These are phyloP conservation scores for Nissolia schottii DNA, from an alignment of 306 rosid species.

Conservation along the genomic window DNA sequence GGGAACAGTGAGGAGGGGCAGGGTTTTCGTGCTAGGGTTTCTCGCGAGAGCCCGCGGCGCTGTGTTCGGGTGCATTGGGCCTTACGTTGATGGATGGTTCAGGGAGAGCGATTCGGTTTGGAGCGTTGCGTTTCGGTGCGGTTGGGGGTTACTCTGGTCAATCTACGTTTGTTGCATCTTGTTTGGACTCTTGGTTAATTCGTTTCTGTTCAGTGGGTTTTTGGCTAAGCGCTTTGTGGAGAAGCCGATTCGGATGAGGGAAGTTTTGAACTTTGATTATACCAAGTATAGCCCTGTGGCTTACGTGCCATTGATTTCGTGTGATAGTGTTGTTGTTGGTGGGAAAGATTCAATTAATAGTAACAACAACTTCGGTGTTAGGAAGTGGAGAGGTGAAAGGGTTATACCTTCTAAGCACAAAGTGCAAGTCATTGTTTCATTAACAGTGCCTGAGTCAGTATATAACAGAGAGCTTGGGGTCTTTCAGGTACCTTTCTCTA, in stretches of 20 bases:
- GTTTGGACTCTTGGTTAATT: conserved; percentile 44
- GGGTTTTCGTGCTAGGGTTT: conserved; percentile 21
- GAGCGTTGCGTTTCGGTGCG: conserved; percentile 50
- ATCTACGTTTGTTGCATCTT: conserved; percentile 50
- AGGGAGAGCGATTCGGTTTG: conserved; percentile 42
- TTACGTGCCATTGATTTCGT: conserved; percentile 46
- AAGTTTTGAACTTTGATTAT: conserved; percentile 66
- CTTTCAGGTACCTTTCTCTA: conserved; percentile 55
- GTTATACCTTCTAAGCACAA: conserved; percentile 49
- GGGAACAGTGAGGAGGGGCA: conserved; percentile 36
- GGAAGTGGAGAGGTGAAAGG: conserved; percentile 26
- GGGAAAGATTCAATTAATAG: conserved; percentile 26
- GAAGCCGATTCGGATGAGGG: conserved; percentile 54
- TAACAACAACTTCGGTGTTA: neutral
- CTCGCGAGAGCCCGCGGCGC: conserved; percentile 11
- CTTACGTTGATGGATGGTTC: conserved; percentile 32
- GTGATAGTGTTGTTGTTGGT: conserved; percentile 33
- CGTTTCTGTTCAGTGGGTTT: conserved; percentile 49
- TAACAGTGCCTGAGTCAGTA: conserved; percentile 68
- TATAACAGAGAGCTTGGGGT: conserved; percentile 79
- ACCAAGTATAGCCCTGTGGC: conserved; percentile 66
- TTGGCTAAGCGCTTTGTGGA: conserved; percentile 48
- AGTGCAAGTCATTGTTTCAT: conserved; percentile 40
- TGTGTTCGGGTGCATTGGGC: conserved; percentile 21
- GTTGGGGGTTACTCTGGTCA: conserved; percentile 67